Percentiles rank a stretch among this genome's conserved stretches.
These are phyloP conservation scores for Daedaleopsis sinensis DNA, from an alignment of 768 basidiomycete species.

Conservation along the genomic window DNA sequence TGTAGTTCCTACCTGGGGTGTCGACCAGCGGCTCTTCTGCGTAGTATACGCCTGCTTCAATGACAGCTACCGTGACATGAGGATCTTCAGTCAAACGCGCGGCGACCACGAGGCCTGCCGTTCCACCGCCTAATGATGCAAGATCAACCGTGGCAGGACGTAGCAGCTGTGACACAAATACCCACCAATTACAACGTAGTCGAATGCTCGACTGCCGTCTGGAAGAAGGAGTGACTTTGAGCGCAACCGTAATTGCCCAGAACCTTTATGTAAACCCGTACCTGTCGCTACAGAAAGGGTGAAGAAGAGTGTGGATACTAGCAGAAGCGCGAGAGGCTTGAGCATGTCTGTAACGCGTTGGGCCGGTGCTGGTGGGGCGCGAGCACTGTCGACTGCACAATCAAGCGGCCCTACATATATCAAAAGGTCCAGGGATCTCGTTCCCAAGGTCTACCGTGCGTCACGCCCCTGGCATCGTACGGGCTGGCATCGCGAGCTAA, in stretches of 20 bases:
- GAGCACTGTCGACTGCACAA: not conserved
- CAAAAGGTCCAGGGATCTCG: not conserved
- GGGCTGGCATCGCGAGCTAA: not conserved
- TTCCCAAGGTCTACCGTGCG: not conserved
- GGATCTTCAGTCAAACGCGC: conserved; percentile 40
- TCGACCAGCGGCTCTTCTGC: conserved; percentile 9
- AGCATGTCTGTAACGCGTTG: not conserved
- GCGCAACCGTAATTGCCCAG: too few relatives aligned
- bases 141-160: not conserved
- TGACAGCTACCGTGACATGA: conserved; percentile 36
- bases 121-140: conserved; percentile 8
- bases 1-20: conserved; percentile 1
- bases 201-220: not conserved
- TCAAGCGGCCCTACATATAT: too few relatives aligned
- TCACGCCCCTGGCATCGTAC: not conserved
- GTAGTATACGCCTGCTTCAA: conserved; percentile 29
- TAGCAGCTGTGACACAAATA: too few relatives aligned
- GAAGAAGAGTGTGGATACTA: not conserved
- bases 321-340: not conserved
- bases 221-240: not conserved
- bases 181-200: conserved; percentile 4
- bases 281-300: not conserved
- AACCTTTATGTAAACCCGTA: not conserved
- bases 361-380: not conserved
- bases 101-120: conserved; percentile 42